Evolutionary conservation across 129 eudicot species (phyloP), one percentile per base, ranked within the genome.

Genomic region (Escallonia herrerae): DNA sequence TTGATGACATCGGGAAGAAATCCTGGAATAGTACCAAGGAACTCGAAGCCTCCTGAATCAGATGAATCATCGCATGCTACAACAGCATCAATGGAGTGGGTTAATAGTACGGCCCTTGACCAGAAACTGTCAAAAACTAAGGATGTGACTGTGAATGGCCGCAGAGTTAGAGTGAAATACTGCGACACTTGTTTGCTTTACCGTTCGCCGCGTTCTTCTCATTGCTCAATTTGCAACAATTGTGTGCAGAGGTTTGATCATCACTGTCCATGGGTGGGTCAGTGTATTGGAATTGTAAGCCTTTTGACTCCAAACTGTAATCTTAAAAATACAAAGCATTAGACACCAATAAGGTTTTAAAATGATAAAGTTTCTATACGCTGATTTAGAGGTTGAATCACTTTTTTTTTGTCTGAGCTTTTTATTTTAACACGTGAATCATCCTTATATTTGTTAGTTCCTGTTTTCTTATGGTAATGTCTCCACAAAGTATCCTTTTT

Each of bases 201-300:
- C 59, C 95, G 97, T 40, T 91, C 97, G 1, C 89, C 91, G 2
- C 95, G 95, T 51, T 83, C 91, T 45, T 90, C 95, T 66, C 95
- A 90, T 78, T 90, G 97, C 82, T 90, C 97, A 11, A 66, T 90
- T 51, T 90, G 97, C 82, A 83, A 90, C 79, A 90, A 90, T 45
- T 90, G 97, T 54, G 90, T 90, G 40, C 77, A 86, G 77, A 82
- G 86, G 53, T 86, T 90, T 54, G 97, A 90, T 77, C 97, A 90
- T 66, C 97, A 86, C 68, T 90, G 97, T 69, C 97, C 97, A n/a
- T 90, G 97, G 97, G 97, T 86, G 22, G 97, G 97, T 39, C 97
- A 90, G 63, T 86, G 97, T 57, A 87, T 90, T 71, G 97, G 97
- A 77, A 76, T 69, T 65, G 97, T 90, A 84, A 90, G 97, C 80